Percentiles rank a stretch among this genome's conserved stretches.
These are phyloP conservation scores for Vaccinium darrowii DNA, from an alignment of 148 eudicot genomes.

Conservation along the genomic window DNA sequence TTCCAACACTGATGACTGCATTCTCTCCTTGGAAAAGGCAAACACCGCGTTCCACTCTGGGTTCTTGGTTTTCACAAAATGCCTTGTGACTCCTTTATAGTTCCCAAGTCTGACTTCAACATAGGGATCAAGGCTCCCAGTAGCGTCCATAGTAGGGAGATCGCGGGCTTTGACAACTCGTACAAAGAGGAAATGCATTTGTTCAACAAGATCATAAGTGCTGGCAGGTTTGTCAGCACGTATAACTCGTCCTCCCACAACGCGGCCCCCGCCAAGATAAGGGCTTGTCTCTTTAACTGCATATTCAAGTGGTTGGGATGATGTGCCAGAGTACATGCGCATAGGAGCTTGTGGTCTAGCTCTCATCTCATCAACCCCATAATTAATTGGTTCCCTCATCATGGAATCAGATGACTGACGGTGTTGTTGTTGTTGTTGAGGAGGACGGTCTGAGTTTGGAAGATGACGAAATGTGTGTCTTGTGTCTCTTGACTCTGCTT, in stretches of 20 bases:
- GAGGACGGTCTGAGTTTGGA: conserved; percentile 29
- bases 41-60: conserved; percentile 91
- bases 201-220: conserved; percentile 82
- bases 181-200: conserved; percentile 72
- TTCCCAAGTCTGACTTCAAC: conserved; percentile 87
- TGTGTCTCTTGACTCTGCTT: conserved; percentile 32
- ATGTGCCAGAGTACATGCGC: conserved; percentile 32
- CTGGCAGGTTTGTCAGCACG: conserved; percentile 42
- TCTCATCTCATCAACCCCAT: conserved; percentile 34
- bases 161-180: conserved; percentile 85
- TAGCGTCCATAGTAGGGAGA: conserved; percentile 67
- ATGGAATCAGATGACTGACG: conserved; percentile 26
- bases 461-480: conserved; percentile 46
- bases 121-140: conserved; percentile 82
- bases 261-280: conserved; percentile 70
- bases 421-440: conserved; percentile 24
- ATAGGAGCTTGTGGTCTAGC: conserved; percentile 41
- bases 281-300: conserved; percentile 84
- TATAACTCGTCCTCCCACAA: conserved; percentile 70
- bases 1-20: conserved; percentile 63
- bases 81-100: conserved; percentile 71
- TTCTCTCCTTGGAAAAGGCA: conserved; percentile 68
- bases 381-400: conserved; percentile 18
- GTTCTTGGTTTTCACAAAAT: conserved; percentile 49
- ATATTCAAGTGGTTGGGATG: conserved; percentile 48